Evolutionary conservation across 2,329 filamentous ascomycete genomes (phyloP).

Genomic region (Gaeumannomyces sp.): DNA sequence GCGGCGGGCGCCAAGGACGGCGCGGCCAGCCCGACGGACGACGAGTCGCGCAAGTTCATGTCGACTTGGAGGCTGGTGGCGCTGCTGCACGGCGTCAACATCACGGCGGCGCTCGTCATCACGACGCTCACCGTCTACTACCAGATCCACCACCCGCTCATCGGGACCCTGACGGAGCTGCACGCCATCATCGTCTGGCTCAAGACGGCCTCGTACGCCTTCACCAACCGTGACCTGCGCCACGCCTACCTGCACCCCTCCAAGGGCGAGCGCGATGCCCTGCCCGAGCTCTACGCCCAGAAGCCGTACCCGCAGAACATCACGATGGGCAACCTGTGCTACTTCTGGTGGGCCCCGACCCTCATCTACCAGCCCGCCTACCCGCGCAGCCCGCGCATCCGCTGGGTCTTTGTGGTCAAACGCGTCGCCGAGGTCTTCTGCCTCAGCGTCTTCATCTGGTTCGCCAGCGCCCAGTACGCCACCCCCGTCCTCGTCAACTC

Average conservation of each 20-base stretch:
- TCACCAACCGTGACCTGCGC: constrained; percentile 92
- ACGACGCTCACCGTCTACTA: constrained; percentile 86
- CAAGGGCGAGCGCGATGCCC: constrained; percentile 56
- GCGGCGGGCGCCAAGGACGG: constrained; percentile 32
- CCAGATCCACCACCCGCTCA: constrained; percentile 84
- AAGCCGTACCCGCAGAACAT: constrained; percentile 92
- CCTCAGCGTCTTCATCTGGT: constrained; percentile 87
- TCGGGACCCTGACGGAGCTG: constrained; percentile 83
- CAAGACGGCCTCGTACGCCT: constrained; percentile 91
- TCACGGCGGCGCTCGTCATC: constrained; percentile 71
- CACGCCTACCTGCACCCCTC: constrained; percentile 80
- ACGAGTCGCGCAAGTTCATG: constrained; percentile 61
- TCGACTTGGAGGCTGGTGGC: constrained; percentile 76
- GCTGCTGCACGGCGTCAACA: constrained; percentile 75
- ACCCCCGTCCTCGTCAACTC: constrained; percentile 85
- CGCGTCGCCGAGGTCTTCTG: constrained; percentile 70
- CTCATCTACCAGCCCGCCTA: constrained; percentile 96
- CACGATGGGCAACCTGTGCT: constrained; percentile 77
- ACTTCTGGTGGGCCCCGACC: constrained; percentile 98
- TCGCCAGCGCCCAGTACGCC: constrained; percentile 89
- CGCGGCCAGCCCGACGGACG: constrained; percentile 48
- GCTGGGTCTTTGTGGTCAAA: constrained; percentile 85
- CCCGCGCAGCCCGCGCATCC: constrained; percentile 71
- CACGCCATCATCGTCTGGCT: constrained; percentile 95
- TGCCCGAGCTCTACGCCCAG: constrained; percentile 74